Conservation (phyloP, 306 rosid species). For the Vigna radiata region DNA sequence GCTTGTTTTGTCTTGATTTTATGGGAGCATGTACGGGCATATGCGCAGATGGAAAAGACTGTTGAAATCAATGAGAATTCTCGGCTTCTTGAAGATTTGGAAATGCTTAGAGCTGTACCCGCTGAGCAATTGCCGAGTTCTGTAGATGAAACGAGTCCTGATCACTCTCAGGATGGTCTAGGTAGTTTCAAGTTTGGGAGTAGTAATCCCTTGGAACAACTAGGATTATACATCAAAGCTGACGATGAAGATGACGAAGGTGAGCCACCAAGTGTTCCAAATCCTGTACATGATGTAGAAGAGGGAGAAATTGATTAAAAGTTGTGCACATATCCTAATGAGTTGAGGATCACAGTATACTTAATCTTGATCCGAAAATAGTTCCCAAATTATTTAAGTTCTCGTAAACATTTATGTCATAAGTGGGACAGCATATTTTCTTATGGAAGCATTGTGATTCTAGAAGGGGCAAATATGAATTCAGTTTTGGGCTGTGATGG, state of each 20-base stretch:
- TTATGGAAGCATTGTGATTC: constrained; percentile 27
- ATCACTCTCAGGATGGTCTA: constrained; percentile 66
- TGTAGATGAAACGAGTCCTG: constrained; percentile 76
- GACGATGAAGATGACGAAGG: constrained; percentile 87
- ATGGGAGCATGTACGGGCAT: constrained; percentile 43
- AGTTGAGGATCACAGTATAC: constrained; percentile 37
- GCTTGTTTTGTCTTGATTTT: constrained; percentile 35
- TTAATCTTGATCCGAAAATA: constrained; percentile 33
- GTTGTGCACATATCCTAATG: constrained; percentile 37
- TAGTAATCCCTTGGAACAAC: constrained; percentile 75
- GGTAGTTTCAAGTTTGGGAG: constrained; percentile 78
- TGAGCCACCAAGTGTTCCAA: constrained; percentile 55
- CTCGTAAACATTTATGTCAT: constrained; percentile 1
- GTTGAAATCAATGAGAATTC: constrained; percentile 86
- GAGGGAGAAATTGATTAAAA: constrained; percentile 83
- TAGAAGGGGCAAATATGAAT: not conserved
- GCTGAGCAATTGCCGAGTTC: constrained; percentile 68
- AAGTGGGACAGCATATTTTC: constrained; percentile 21
- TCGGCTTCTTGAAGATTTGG: constrained; percentile 76
- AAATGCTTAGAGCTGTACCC: constrained; percentile 75
- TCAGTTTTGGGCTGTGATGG: constrained; percentile 33
- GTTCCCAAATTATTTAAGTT: constrained; percentile 29
- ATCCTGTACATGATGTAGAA: constrained; percentile 69
- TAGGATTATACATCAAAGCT: constrained; percentile 76
- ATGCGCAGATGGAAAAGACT: constrained; percentile 82